These are phyloP conservation scores for Tetrapyrgos nigripes DNA, from an alignment of 1,284 basidiomycete species.

Conservation along the genomic window DNA sequence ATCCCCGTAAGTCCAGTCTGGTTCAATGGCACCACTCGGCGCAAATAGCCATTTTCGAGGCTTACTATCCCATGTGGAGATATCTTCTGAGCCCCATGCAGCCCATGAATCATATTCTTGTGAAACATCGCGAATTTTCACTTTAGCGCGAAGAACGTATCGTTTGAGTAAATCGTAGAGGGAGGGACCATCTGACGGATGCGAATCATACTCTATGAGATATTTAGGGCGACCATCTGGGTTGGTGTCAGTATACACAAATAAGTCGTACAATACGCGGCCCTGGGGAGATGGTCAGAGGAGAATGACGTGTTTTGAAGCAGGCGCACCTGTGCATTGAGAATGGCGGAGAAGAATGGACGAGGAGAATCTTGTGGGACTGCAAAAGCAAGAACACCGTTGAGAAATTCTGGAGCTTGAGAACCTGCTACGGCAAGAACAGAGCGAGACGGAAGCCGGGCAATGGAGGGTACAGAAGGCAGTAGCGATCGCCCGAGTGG, in stretches of 20 bases:
- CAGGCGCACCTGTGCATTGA: slow-evolving; percentile 82
- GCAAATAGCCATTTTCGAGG: slow-evolving; percentile 59
- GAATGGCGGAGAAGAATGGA: slow-evolving; percentile 80
- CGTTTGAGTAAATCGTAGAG: slow-evolving; percentile 78
- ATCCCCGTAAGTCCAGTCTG: slow-evolving; percentile 55
- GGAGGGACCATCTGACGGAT: slow-evolving; percentile 59
- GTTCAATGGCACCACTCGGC: slow-evolving; percentile 71
- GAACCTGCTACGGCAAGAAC: slow-evolving; percentile 83
- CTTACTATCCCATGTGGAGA: slow-evolving; percentile 43
- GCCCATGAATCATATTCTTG: slow-evolving; percentile 83
- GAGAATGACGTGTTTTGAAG: slow-evolving; percentile 13
- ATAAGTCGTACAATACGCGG: slow-evolving; percentile 87
- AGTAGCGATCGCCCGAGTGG: slow-evolving; percentile 50
- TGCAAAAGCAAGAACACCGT: slow-evolving; percentile 81
- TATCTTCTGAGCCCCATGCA: slow-evolving; percentile 68
- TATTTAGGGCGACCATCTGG: slow-evolving; percentile 58
- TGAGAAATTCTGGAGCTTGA: slow-evolving; percentile 87
- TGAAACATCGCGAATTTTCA: slow-evolving; percentile 81
- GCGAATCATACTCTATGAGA: slow-evolving; percentile 78
- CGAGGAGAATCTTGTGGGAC: slow-evolving; percentile 55
- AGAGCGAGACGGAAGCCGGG: slow-evolving; percentile 66
- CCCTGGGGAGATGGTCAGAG: slow-evolving; percentile 60
- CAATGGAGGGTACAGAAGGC: slow-evolving; percentile 60
- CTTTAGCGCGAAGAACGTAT: slow-evolving; percentile 90
- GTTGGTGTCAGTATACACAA: slow-evolving; percentile 75